Percentiles rank a stretch among this genome's conserved stretches.
phyloP scores from a whole-genome alignment of 208 protist genomes.

The Acanthamoeba sp. region DNA sequence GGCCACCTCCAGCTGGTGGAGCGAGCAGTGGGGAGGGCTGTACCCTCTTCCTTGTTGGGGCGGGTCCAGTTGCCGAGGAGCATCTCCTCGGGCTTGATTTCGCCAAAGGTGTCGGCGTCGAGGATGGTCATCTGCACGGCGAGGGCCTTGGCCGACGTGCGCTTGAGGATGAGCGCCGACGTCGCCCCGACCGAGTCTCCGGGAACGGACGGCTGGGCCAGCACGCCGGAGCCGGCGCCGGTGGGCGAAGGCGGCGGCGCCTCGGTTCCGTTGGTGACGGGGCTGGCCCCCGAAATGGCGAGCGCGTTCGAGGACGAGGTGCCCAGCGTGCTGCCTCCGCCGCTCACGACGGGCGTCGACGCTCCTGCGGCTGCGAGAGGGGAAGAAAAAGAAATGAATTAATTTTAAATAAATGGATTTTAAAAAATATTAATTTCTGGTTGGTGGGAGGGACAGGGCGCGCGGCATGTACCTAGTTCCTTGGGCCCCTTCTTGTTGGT shows the following conservation, averaged over 20 bases:
- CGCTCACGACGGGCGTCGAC: background rate
- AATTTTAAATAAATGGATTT: no score
- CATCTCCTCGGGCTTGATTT: constrained; percentile 20
- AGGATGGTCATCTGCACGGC: background rate
- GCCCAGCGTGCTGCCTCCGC: background rate
- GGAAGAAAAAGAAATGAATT: no score
- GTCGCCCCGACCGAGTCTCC: background rate
- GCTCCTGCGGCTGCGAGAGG: background rate
- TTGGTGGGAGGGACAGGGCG: no score
- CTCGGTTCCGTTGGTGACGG: background rate
- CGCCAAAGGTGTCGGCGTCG: background rate
- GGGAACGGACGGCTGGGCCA: background rate
- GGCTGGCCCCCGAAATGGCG: background rate
- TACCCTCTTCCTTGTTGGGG: constrained; percentile 20
- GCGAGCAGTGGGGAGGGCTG: no score
- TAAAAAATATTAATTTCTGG: no score
- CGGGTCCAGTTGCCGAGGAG: constrained; percentile 23
- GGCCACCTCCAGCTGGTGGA: no score
- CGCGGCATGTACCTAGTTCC: no score
- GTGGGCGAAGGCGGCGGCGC: background rate
- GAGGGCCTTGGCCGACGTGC: background rate
- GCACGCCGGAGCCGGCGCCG: background rate
- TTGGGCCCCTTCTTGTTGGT: no score
- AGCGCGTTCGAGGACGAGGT: background rate
- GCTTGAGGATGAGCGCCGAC: background rate